A percentile compares a stretch with the other conserved stretches of the same genome.
Evolutionary conservation across 2,329 filamentous ascomycete species (phyloP).

Genomic region (Paraconiothyrium brasiliense): DNA sequence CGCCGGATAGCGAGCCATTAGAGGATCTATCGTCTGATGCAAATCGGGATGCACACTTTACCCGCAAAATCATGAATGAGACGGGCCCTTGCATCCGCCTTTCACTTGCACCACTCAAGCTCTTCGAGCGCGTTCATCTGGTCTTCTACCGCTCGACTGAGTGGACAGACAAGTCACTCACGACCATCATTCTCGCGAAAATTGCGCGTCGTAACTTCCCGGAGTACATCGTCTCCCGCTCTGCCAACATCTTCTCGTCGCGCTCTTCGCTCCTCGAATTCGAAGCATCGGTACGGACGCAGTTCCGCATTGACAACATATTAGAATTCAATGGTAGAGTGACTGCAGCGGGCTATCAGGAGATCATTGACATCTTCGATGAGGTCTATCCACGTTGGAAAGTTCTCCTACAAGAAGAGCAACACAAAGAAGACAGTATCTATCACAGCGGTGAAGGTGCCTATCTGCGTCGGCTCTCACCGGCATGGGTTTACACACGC

Average conservation of each 20-base stretch:
- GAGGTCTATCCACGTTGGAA: constrained; percentile 84
- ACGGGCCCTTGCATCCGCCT: constrained; percentile 87
- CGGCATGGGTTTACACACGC: constrained; percentile 91
- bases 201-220: constrained; percentile 90
- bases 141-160: constrained; percentile 96
- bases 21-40: constrained; percentile 56
- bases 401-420: constrained; percentile 74
- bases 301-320: constrained; percentile 81
- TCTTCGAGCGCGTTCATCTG: constrained; percentile 94
- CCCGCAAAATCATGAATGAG: constrained; percentile 77
- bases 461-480: constrained; percentile 88
- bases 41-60: constrained; percentile 78
- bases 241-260: constrained; percentile 85
- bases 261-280: constrained; percentile 83
- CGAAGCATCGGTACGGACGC: constrained; percentile 83
- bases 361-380: constrained; percentile 76
- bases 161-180: constrained; percentile 97
- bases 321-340: constrained; percentile 81
- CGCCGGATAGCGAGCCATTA: constrained; percentile 49
- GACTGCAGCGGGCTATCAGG: constrained; percentile 70
- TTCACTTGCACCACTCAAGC: constrained; percentile 73
- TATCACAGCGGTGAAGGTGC: constrained; percentile 87
- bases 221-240: constrained; percentile 87
- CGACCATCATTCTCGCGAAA: constrained; percentile 91
- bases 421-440: constrained; percentile 76